phyloP scores from a whole-genome alignment of 2,329 filamentous ascomycete species.

The Periconia macrospinosa region DNA sequence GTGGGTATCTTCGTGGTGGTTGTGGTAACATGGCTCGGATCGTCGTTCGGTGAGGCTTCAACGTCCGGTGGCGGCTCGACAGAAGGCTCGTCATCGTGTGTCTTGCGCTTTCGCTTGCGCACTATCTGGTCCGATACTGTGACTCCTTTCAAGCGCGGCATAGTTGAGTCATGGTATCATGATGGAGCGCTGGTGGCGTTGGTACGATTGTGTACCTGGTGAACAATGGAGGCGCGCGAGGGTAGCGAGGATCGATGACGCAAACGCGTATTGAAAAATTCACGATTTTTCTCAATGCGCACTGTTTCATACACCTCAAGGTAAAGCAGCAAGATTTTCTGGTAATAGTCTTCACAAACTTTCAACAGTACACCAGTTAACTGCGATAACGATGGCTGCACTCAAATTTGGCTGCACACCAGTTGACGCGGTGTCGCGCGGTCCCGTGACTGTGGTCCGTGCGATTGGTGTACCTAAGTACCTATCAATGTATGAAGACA shows the following conservation, averaged over 20 bases:
- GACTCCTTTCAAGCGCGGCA: conserved; percentile 48
- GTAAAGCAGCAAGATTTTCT: too few species aligned
- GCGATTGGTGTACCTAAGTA: not conserved
- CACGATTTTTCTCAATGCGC: too few species aligned
- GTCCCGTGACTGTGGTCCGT: not conserved
- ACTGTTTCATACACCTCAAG: too few species aligned
- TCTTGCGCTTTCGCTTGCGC: conserved; percentile 48
- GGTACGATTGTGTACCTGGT: conserved; percentile 1
- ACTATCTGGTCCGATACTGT: conserved; percentile 49
- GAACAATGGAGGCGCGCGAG: not conserved
- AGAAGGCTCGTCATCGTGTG: conserved; percentile 21
- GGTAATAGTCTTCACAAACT: too few species aligned
- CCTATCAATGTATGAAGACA: not conserved
- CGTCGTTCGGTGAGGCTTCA: conserved; percentile 10
- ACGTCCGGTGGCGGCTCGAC: conserved; percentile 10
- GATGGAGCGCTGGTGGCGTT: not conserved
- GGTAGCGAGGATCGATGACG: conserved; percentile 27
- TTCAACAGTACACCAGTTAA: too few species aligned
- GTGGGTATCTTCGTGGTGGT: conserved; percentile 54
- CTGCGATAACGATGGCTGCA: not conserved
- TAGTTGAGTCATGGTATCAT: conserved; percentile 19
- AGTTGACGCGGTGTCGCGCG: not conserved
- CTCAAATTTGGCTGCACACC: not conserved
- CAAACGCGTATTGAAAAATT: conserved; percentile 10
- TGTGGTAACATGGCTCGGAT: conserved; percentile 11